Percentiles rank a stretch among this genome's conserved stretches.
Conservation (phyloP, 2,329 filamentous ascomycete genomes). For the Hyphodiscus sp. region DNA sequence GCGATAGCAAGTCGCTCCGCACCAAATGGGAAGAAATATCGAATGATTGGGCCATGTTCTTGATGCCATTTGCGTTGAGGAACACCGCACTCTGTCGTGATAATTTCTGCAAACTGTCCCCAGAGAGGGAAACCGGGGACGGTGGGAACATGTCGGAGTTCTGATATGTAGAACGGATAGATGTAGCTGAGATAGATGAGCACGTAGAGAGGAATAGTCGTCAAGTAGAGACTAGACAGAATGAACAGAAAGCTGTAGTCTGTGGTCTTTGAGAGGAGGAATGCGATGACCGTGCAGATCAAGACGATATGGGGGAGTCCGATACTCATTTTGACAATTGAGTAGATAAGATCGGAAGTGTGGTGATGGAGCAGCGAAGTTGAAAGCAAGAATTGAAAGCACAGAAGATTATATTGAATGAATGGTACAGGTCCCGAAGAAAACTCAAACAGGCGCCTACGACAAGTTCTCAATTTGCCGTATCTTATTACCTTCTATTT, state of each 20-base stretch:
- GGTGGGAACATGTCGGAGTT: conserved; percentile 37
- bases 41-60: conserved; percentile 35
- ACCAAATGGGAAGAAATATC: conserved; percentile 41
- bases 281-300: not conserved
- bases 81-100: conserved; percentile 36
- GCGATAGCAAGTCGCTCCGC: conserved; percentile 38
- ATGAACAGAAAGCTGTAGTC: conserved; percentile 8
- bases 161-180: conserved; percentile 37
- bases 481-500: no score
- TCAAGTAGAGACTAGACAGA: conserved; percentile 13
- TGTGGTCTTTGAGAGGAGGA: conserved; percentile 17
- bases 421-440: no score
- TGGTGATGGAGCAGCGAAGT: no score
- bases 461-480: no score
- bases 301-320: not conserved
- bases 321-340: not conserved
- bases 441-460: no score
- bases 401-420: no score
- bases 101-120: conserved; percentile 38
- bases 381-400: no score
- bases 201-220: conserved; percentile 26
- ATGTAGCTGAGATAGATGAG: conserved; percentile 33
- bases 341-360: no score
- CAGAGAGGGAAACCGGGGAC: conserved; percentile 37
- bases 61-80: conserved; percentile 38